Evolutionary conservation across 345 rosid species (phyloP), one percentile per base, ranked within the genome.

Genomic region (Orychophragmus violaceus): DNA sequence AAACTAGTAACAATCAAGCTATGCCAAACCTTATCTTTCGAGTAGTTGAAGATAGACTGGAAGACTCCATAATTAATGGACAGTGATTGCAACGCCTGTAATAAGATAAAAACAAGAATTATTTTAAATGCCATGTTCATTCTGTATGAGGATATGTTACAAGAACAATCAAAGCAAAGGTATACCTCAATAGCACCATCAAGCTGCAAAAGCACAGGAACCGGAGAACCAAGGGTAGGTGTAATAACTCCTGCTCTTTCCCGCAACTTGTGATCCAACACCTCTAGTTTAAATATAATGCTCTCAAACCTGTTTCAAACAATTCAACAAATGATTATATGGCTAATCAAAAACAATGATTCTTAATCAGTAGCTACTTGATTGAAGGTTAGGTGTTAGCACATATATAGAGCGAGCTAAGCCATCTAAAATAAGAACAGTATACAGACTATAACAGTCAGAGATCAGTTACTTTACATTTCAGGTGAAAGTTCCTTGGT

Each of bases 161-260:
- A 71, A 45, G 32, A 35, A 59, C 54, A 53, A 46, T 5, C 2
- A 41, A 82, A 79, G 63, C 35, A 77, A 62, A 46, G 32, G 42
- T 45, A 78, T 76, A 95, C 99, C 86, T 94, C 96, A 69, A 69
- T 44, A 65, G 96, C 96, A 78, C 82, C 91, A 81, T 87, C 99
- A 72, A 82, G 70, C 75, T 86, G 92, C 70, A 94, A 78, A 69
- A 87, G 84, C 70, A 89, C 90, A 59, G 93, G 97, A 71, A 91
- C 83, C 9, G 93, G 84, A 63, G 88, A 79, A 66, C 87, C 93
- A 79, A 91, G 86, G 30, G 96, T 84, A 42, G 93, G 83, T 46
- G 93, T 64, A 79, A 94, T 83, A 69, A 89, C 80, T 70, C 99
- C 97, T 59, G 96, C 96, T 83, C 96, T 87, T 79, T 94, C 97